phyloP scores from a whole-genome alignment of 169 alveolate genomes.

The Plasmodium reichenowi region DNA sequence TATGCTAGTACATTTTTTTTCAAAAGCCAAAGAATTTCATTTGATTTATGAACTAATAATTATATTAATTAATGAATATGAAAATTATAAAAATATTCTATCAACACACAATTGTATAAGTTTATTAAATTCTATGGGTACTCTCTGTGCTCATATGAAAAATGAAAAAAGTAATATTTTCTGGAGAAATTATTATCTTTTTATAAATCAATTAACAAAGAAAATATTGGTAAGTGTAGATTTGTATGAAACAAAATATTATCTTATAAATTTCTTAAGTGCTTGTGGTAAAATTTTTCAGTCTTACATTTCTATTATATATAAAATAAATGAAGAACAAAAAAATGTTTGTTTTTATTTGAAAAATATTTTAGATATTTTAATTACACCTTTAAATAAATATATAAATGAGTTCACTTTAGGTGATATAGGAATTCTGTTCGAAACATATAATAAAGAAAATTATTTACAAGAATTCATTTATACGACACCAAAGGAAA shows the following conservation, averaged over 20 bases:
- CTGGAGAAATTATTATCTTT: slow-evolving; percentile 26
- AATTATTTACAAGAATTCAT: slow-evolving; percentile 28
- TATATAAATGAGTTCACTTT: neutral
- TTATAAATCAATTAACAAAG: slow-evolving; percentile 8
- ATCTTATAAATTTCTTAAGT: slow-evolving; percentile 19
- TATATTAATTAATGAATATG: neutral
- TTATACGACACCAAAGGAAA: neutral
- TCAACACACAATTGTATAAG: slow-evolving; percentile 7
- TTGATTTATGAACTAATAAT: neutral
- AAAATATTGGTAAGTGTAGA: slow-evolving; percentile 3
- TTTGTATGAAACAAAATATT: slow-evolving; percentile 11
- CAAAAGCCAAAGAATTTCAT: slow-evolving; percentile 4
- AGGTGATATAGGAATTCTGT: slow-evolving; percentile 20
- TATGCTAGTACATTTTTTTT: neutral
- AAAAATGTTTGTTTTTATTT: slow-evolving; percentile 10
- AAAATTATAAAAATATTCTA: neutral
- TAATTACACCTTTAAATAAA: slow-evolving; percentile 3
- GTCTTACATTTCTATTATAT: neutral
- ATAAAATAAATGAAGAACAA: neutral
- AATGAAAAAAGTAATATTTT: neutral
- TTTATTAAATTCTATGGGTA: slow-evolving; percentile 10
- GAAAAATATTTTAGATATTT: neutral
- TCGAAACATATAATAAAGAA: slow-evolving; percentile 37
- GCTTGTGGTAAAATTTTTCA: slow-evolving; percentile 26
- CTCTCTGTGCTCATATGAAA: neutral